Conservation (phyloP, 768 basidiomycete genomes). For the Sarcodon aspratus region DNA sequence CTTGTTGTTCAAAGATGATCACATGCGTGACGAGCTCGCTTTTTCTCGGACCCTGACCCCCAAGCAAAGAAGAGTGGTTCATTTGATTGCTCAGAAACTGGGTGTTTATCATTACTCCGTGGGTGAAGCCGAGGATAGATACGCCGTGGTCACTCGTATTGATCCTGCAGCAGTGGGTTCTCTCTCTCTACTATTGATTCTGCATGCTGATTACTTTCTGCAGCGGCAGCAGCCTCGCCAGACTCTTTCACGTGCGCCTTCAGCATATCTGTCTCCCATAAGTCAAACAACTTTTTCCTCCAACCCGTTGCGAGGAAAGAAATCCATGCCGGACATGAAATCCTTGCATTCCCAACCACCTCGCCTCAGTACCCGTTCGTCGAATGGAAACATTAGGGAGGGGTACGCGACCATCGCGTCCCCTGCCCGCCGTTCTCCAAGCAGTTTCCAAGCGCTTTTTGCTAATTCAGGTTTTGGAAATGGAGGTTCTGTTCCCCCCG, state of each 20-base stretch:
- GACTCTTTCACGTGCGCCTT: constrained; percentile 73
- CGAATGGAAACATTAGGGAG: constrained; percentile 80
- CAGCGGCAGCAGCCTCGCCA: constrained; percentile 41
- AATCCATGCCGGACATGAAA: constrained; percentile 98
- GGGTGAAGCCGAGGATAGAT: constrained; percentile 86
- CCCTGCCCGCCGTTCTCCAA: constrained; percentile 66
- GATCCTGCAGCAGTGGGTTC: constrained; percentile 67
- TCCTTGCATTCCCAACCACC: constrained; percentile 72
- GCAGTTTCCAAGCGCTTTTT: constrained; percentile 64
- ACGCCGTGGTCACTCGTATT: constrained; percentile 88
- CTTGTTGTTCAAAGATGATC: constrained; percentile 94
- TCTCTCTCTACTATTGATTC: constrained; percentile 3
- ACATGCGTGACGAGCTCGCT: constrained; percentile 93
- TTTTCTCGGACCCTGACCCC: constrained; percentile 83
- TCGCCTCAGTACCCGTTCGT: constrained; percentile 68
- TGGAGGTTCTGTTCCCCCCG: constrained; percentile 47
- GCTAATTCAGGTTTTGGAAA: constrained; percentile 24
- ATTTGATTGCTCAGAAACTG: constrained; percentile 92
- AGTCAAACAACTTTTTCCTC: constrained; percentile 32
- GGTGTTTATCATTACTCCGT: constrained; percentile 92
- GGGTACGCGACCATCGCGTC: constrained; percentile 84
- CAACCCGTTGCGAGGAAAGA: constrained; percentile 74
- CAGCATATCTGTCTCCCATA: constrained; percentile 62
- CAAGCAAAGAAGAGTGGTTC: constrained; percentile 85
- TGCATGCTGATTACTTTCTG: constrained; percentile 19